These are phyloP conservation scores for Albatrellus ellisii DNA, from an alignment of 768 basidiomycete species.

Conservation along the genomic window DNA sequence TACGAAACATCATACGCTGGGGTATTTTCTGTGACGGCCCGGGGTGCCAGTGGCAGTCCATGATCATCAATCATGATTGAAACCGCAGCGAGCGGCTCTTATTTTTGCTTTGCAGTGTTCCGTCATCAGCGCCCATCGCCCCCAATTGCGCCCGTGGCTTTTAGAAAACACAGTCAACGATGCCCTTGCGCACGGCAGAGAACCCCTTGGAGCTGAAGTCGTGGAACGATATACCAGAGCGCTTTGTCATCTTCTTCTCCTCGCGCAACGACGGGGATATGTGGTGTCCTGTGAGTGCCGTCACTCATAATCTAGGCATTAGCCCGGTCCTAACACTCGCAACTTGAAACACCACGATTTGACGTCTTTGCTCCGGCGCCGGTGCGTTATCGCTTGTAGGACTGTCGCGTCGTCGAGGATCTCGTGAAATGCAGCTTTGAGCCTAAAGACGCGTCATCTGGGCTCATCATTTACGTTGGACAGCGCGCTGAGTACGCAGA, in stretches of 20 bases:
- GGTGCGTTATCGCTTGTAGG: conserved; percentile 34
- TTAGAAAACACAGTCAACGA: neutral
- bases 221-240: conserved; percentile 29
- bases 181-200: conserved; percentile 10
- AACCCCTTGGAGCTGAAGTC: conserved; percentile 27
- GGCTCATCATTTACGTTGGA: conserved; percentile 57
- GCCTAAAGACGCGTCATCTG: conserved; percentile 31
- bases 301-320: neutral
- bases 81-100: neutral
- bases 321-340: neutral
- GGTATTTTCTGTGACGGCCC: too few species aligned
- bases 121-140: neutral
- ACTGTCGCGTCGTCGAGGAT: conserved; percentile 51
- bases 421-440: conserved; percentile 39
- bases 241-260: conserved; percentile 58
- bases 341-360: neutral
- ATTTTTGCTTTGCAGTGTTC: neutral
- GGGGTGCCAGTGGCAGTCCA: neutral
- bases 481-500: conserved; percentile 41
- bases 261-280: conserved; percentile 44
- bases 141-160: neutral
- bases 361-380: neutral
- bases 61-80: neutral
- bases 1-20: too few species aligned
- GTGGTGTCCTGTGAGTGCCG: conserved; percentile 56